phyloP scores from a whole-genome alignment of 2,329 filamentous ascomycete genomes.

The Nigrograna mackinnonii region DNA sequence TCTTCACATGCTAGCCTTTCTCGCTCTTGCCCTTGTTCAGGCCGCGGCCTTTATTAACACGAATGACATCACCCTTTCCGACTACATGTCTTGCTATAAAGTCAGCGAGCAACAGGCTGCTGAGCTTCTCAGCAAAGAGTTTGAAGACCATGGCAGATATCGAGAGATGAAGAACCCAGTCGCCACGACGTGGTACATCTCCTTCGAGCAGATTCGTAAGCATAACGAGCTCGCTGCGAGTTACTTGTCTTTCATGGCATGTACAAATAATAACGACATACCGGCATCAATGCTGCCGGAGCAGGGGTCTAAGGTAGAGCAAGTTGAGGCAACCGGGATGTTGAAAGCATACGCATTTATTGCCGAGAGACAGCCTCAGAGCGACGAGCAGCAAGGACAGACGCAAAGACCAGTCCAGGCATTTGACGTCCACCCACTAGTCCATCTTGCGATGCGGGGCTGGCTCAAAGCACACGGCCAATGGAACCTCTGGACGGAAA shows the following conservation, averaged over 20 bases:
- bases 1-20: slow-evolving; percentile 24
- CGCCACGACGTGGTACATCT: slow-evolving; percentile 41
- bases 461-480: slow-evolving; percentile 30
- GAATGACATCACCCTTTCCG: slow-evolving; percentile 12
- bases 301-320: slow-evolving; percentile 15
- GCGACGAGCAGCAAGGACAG: background rate
- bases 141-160: slow-evolving; percentile 37
- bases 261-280: slow-evolving; percentile 33
- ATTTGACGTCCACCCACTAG: slow-evolving; percentile 39
- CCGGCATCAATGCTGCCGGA: slow-evolving; percentile 34
- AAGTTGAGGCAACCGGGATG: slow-evolving; percentile 31
- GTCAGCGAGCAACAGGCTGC: slow-evolving; percentile 26
- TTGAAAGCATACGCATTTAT: slow-evolving; percentile 39
- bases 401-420: slow-evolving; percentile 7
- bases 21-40: slow-evolving; percentile 15
- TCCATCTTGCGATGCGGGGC: slow-evolving; percentile 35
- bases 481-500: slow-evolving; percentile 15
- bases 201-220: slow-evolving; percentile 37
- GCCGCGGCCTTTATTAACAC: slow-evolving; percentile 34
- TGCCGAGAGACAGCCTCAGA: slow-evolving; percentile 10
- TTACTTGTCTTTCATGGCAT: slow-evolving; percentile 39
- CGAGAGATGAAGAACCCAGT: slow-evolving; percentile 33
- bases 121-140: slow-evolving; percentile 32
- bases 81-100: slow-evolving; percentile 13
- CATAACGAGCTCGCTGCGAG: slow-evolving; percentile 31